These are phyloP conservation scores for Hanseniaspora mollemarum DNA, from an alignment of 805 yeast genomes.

Conservation along the genomic window DNA sequence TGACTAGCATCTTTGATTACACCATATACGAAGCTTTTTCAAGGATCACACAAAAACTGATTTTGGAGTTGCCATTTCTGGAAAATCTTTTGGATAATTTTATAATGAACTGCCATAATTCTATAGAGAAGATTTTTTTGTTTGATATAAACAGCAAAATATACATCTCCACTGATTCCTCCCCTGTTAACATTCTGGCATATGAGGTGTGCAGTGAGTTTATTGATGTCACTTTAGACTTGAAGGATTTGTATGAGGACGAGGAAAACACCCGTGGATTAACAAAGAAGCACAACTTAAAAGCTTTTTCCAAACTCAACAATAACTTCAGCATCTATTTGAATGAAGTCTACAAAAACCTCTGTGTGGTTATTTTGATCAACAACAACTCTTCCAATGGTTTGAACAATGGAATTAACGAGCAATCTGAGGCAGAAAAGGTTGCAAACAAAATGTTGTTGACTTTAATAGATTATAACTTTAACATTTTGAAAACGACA, in stretches of 20 bases:
- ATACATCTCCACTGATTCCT: slow-evolving; percentile 89
- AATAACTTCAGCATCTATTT: slow-evolving; percentile 77
- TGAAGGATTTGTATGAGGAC: slow-evolving; percentile 53
- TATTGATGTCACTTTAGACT: slow-evolving; percentile 83
- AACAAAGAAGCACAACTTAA: slow-evolving; percentile 26
- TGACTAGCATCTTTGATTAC: slow-evolving; percentile 90
- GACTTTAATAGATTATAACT: slow-evolving; percentile 79
- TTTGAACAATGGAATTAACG: slow-evolving; percentile 32
- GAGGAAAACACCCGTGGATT: slow-evolving; percentile 20
- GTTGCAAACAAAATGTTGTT: slow-evolving; percentile 25
- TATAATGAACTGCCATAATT: slow-evolving; percentile 59
- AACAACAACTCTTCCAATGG: slow-evolving; percentile 45
- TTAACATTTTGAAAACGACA: slow-evolving; percentile 64
- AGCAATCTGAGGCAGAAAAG: neutral
- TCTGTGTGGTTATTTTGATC: slow-evolving; percentile 79
- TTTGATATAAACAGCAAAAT: slow-evolving; percentile 88
- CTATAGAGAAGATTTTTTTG: slow-evolving; percentile 82
- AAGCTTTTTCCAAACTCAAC: slow-evolving; percentile 62
- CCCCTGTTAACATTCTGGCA: slow-evolving; percentile 89
- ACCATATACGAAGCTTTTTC: slow-evolving; percentile 93
- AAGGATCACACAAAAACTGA: slow-evolving; percentile 79
- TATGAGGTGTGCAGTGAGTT: slow-evolving; percentile 96
- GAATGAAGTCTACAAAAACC: slow-evolving; percentile 84
- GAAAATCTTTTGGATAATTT: slow-evolving; percentile 82
- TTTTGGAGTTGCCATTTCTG: slow-evolving; percentile 75